Evolutionary conservation across 2,329 filamentous ascomycete genomes (phyloP), one percentile per base, ranked within the genome.

Genomic region (Didymella arachidicola): DNA sequence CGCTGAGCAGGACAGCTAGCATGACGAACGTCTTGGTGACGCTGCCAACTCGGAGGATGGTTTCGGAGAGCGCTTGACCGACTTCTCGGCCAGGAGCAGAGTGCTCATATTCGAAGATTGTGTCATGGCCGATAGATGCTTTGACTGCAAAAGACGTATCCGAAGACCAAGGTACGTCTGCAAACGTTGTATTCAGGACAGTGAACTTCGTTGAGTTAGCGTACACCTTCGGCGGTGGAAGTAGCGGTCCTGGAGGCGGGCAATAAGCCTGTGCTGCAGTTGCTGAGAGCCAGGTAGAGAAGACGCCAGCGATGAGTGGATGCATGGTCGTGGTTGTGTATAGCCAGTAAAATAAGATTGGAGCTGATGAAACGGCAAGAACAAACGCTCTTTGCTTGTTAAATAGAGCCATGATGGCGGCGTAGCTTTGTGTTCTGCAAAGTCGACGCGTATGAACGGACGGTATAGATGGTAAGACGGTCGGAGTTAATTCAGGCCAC

Each of bases 1-100:
- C 56, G 18, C 63, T 64, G 5, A 71, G 48, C 27, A 70, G 42
- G 2, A 72, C 36, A 1, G 70, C 70, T 14, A 73, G 56, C 27
- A 70, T 61, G 4, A 70, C 71, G 42, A 72, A 71, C 12, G 65
- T 27, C 39, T 73, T 73, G 1, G 69, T 71, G 7, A 67, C 65
- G 11, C 69, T 72, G 0, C 61, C 71, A 26, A 72, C 57, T 0
- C 71, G 67, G 25, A 64, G 34, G 26, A 65, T 61, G 3, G 66
- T 72, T 1, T 67, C 60, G 18, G 58, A 52, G 3, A 66, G 54
- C 10, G 63, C 54, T 19, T 61, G 59, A 5, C 43, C 43, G 19
- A 64, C 46, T 50, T 63, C 52, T 12, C 63, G 59, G 3, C 50
- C 59, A 19, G 61, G 60, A 39, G 66, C 51, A 22, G 61, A 59